These are phyloP conservation scores for Myxozyma sirexii DNA, from an alignment of 805 yeast species.

Conservation along the genomic window DNA sequence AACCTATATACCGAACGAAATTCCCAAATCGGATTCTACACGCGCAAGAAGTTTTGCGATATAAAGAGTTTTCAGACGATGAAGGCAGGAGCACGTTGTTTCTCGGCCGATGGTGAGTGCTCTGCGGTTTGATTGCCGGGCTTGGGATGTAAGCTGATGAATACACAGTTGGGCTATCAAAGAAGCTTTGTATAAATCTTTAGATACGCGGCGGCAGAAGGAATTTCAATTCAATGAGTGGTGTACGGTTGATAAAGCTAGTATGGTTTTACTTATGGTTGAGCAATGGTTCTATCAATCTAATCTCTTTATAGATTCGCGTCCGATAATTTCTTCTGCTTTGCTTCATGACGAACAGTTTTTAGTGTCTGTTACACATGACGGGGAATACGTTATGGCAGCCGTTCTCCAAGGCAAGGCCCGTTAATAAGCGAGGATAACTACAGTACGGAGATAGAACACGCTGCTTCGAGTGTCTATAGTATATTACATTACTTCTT, in stretches of 20 bases:
- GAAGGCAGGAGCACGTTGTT: conserved; percentile 1
- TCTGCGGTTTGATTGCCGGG: background rate
- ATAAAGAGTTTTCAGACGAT: background rate
- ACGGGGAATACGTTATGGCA: conserved; percentile 31
- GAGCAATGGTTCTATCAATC: too few species aligned
- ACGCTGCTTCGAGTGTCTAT: background rate
- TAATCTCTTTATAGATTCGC: background rate
- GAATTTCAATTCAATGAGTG: conserved; percentile 29
- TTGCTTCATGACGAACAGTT: conserved; percentile 11
- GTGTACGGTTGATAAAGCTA: conserved; percentile 18
- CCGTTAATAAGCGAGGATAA: background rate
- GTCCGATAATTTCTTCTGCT: background rate
- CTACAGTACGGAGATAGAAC: background rate
- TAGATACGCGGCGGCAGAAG: conserved; percentile 21
- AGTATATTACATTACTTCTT: background rate
- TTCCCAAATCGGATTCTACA: conserved; percentile 21
- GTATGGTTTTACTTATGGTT: too few species aligned
- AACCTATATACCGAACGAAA: conserved; percentile 4
- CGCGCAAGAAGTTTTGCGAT: conserved; percentile 4
- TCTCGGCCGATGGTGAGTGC: conserved; percentile 28
- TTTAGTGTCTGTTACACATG: conserved; percentile 28
- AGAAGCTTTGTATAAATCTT: conserved; percentile 32
- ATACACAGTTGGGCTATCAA: conserved; percentile 32
- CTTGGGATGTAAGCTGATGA: background rate
- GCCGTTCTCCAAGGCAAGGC: conserved; percentile 15